A percentile compares a stretch with the other conserved stretches of the same genome.
Evolutionary conservation across 306 rosid species (phyloP).

Genomic region (Trifolium dubium): DNA sequence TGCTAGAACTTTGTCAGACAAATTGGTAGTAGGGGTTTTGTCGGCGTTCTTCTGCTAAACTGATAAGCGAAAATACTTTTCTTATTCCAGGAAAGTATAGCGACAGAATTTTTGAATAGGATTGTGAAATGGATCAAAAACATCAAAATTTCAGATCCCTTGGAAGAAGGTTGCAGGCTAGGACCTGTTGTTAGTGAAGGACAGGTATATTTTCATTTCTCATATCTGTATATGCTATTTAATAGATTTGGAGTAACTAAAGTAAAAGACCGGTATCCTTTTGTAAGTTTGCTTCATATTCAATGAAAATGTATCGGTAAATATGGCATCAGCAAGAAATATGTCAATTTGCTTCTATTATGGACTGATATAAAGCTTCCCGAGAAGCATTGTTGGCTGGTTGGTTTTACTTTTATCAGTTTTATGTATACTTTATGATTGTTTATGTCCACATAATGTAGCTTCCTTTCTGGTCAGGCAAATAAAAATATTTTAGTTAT

Average conservation of each 20-base stretch:
- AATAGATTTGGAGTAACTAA: background rate
- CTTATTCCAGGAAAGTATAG: slow-evolving; percentile 82
- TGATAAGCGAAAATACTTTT: slow-evolving; percentile 38
- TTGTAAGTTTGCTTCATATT: slow-evolving; percentile 23
- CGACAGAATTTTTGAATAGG: slow-evolving; percentile 71
- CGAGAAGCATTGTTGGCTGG: slow-evolving; percentile 18
- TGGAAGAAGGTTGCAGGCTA: slow-evolving; percentile 98
- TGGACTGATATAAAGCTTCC: slow-evolving; percentile 8
- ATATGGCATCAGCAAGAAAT: slow-evolving; percentile 17
- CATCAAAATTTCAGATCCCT: slow-evolving; percentile 93
- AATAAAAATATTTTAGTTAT: slow-evolving; percentile 12
- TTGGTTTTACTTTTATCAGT: slow-evolving; percentile 4
- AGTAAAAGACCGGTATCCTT: slow-evolving; percentile 20
- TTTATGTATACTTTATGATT: background rate
- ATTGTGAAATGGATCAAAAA: slow-evolving; percentile 82
- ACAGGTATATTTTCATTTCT: slow-evolving; percentile 63
- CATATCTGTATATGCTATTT: slow-evolving; percentile 28
- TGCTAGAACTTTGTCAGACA: slow-evolving; percentile 18
- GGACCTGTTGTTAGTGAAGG: slow-evolving; percentile 93
- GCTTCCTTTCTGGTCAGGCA: slow-evolving; percentile 20
- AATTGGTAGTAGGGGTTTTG: slow-evolving; percentile 25
- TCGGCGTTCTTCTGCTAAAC: slow-evolving; percentile 21
- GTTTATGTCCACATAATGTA: slow-evolving; percentile 31
- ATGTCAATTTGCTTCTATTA: background rate
- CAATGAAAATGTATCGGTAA: slow-evolving; percentile 22